Conservation (phyloP, 2,329 filamentous ascomycete species). For the Colletotrichum sp. region DNA sequence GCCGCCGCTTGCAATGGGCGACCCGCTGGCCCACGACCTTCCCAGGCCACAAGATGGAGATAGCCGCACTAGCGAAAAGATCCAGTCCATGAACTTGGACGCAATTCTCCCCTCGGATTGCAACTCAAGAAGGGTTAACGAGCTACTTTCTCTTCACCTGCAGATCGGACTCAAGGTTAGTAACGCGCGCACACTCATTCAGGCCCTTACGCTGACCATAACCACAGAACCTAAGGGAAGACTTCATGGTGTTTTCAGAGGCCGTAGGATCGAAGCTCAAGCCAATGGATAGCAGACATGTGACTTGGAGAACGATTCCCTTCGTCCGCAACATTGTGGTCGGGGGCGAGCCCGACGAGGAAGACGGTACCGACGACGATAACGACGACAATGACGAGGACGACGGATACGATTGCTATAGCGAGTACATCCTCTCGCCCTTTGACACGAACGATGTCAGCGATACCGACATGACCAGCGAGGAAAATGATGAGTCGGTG, state of each 20-base stretch:
- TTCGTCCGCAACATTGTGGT: background rate
- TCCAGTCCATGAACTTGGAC: background rate
- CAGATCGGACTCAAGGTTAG: background rate
- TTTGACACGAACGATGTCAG: background rate
- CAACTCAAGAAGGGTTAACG: background rate
- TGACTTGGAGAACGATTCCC: constrained; percentile 2
- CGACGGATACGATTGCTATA: background rate
- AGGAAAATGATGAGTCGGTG: background rate
- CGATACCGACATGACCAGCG: background rate
- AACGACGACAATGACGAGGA: accelerated
- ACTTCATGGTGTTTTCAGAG: background rate
- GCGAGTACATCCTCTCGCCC: background rate
- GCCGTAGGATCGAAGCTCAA: background rate
- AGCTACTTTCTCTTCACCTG: background rate
- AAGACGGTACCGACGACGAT: background rate
- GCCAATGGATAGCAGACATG: background rate
- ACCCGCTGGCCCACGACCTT: accelerated
- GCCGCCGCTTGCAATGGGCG: background rate
- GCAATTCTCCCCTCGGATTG: accelerated
- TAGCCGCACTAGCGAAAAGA: background rate
- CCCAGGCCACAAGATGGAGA: background rate
- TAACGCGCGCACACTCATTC: background rate
- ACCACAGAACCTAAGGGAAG: background rate
- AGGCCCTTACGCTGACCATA: background rate
- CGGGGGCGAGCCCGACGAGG: background rate